Percentiles rank a stretch among this genome's conserved stretches.
Conservation (phyloP, 768 basidiomycete genomes). For the Suillus occidentalis region DNA sequence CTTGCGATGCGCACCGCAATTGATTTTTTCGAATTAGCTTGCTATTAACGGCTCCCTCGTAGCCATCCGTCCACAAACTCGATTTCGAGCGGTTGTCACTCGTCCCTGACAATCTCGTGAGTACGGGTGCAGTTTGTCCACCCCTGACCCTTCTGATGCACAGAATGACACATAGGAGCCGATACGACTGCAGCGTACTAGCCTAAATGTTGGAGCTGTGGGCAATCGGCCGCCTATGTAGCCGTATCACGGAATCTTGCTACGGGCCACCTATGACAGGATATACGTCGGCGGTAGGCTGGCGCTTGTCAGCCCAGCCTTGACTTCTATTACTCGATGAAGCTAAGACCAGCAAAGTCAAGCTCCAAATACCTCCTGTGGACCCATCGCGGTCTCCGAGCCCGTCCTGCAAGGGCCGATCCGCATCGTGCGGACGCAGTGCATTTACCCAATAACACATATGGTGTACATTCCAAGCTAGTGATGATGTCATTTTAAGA, state of each 20-base stretch:
- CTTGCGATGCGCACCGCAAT: neutral
- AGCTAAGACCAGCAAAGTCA: neutral
- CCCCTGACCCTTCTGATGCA: neutral
- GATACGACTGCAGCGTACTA: no score
- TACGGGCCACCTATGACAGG: neutral
- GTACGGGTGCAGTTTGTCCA: neutral
- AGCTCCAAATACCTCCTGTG: no score
- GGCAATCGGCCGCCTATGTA: neutral
- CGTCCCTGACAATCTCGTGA: neutral
- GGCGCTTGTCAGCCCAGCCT: neutral
- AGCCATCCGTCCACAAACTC: neutral
- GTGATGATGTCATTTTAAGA: neutral
- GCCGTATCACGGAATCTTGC: neutral
- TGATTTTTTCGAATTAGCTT: neutral
- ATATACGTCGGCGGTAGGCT: neutral
- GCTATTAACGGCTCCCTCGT: neutral
- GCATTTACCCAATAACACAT: neutral
- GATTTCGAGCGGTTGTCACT: neutral
- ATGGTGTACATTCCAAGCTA: neutral
- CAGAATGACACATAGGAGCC: neutral
- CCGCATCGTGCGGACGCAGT: neutral
- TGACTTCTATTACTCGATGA: neutral
- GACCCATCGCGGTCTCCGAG: neutral
- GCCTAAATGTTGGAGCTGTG: neutral
- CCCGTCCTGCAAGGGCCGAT: neutral